These are phyloP conservation scores for Dictyostelium brefeldianum DNA, from an alignment of 78 protist species.

Conservation along the genomic window DNA sequence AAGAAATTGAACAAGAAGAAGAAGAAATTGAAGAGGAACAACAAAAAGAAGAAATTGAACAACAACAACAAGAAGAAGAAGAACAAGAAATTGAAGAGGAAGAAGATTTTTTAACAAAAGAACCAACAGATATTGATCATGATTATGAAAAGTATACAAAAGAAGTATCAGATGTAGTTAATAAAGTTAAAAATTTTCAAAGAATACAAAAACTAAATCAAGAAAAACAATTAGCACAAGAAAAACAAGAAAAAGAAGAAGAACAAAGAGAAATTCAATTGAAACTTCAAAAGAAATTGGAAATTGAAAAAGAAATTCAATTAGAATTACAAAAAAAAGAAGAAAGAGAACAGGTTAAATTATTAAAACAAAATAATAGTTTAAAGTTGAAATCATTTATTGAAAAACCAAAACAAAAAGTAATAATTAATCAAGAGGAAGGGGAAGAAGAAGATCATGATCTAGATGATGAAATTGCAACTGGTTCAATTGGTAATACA, in stretches of 20 bases:
- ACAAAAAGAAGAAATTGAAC: background rate
- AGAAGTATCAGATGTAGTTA: background rate
- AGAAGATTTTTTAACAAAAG: background rate
- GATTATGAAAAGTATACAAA: background rate
- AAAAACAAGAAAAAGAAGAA: background rate
- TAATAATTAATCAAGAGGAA: background rate
- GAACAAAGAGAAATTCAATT: background rate
- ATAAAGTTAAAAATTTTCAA: background rate
- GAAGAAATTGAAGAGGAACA: background rate
- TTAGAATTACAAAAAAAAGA: background rate
- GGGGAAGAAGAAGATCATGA: background rate
- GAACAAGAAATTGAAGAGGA: background rate
- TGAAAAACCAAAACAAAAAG: background rate
- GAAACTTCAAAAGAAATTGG: background rate
- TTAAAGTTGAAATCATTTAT: background rate
- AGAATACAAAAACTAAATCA: background rate
- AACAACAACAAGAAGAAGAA: background rate
- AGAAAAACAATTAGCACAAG: background rate
- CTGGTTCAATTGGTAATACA: too few species aligned
- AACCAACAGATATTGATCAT: constrained; percentile 4
- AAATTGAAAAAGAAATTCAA: background rate
- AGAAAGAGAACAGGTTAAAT: background rate
- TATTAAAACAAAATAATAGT: background rate
- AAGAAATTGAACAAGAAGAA: background rate
- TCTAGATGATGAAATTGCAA: background rate